Evolutionary conservation across 345 rosid species (phyloP), one percentile per base, ranked within the genome.

Genomic region (Salix dunnii): DNA sequence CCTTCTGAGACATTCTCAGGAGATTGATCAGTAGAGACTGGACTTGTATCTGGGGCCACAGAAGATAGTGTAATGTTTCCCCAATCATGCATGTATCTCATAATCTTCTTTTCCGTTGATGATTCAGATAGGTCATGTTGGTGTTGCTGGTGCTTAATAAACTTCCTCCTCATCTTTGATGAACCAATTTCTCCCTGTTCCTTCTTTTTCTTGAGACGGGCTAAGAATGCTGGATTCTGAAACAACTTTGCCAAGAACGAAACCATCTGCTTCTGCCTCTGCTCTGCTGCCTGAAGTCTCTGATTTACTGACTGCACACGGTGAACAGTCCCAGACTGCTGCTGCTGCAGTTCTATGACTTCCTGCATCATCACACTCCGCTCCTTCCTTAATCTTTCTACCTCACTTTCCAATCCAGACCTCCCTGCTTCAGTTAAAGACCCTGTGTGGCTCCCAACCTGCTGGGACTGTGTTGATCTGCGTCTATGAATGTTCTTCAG

Each of bases 101-200:
- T 86, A 66, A 90, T 68, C 75, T 81, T 86, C 12, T 80, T 88
- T 71, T 82, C 90, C 35, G 17, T 68, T 12, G 88, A 82, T 40
- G 87, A 76, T 72, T 81, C 90, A 55, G 80, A 43, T 72, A 71
- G 75, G 53, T 46, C 79, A 40, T 12, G 77, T 82, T 85, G 94
- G 69, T 46, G 77, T 28, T 75, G 87, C 70, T 80, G 91, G 72
- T 87, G 89, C 82, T 78, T 87, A 68, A 91, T 73, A 80, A 91
- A 88, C 86, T 89, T 95, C 86, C 82, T 95, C 77, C 70, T 90
- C 68, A 38, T 77, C 79, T 88, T 87, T 36, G 88, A 77, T 6
- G 88, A 81, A 66, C 78, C 85, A 6, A 83, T 76, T 36, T 82
- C 83, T 79, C 85, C 80, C 68, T 75, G 78, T 69, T 69, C 78